Base-by-base conservation (phyloP, 2,329 filamentous ascomycete genomes). In the Nigrospora oryzae region DNA sequence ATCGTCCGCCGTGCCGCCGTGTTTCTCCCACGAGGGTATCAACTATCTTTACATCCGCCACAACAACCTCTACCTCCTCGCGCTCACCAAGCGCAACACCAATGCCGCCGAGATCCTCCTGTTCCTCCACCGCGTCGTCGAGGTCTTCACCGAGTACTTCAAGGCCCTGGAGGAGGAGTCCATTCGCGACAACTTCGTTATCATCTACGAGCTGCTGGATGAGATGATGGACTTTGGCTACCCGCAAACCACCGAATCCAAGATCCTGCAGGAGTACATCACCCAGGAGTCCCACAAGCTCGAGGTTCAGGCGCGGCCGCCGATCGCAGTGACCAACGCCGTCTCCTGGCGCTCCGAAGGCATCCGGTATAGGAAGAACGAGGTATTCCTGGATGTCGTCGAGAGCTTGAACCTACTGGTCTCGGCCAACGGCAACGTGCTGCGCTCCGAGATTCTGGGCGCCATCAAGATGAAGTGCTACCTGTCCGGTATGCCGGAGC, bases 191-290 rank as follows among this genome's bases (percentile, higher is more conserved):
- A 98, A 98, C 73, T 98, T 98, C 63, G 93, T 98, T 65, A 83
- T 98, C 62, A 98, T 98, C 61, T 98, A 98, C 74, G 93, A 98
- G 69, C 71, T 98, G 49, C 79, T 98, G 51, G 93, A 98, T 63
- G 93, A 98, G 73, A 98, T 98, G 93, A 98, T 98, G 93, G 93
- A 98, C 69, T 98, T 98, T 74, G 93, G 93, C 51, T 96, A 98
- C 65, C 93, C 93, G 6, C 93, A 98, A 67, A 98, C 93, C 11
- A 98, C 93, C 53, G 93, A 98, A 67, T 88, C 82, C 65, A 98
- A 98, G 78, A 98, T 98, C 64, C 73, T 98, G 49, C 93, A 98
- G 67, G 93, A 98, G 73, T 95, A 95, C 72, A 98, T 98, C 64
- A 98, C 93, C 36, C 93, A 98, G 68, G 93, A 98, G 69, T 96